These are phyloP conservation scores for Cutaneotrichosporon cutaneum DNA, from an alignment of 1,284 basidiomycete genomes.

Conservation along the genomic window DNA sequence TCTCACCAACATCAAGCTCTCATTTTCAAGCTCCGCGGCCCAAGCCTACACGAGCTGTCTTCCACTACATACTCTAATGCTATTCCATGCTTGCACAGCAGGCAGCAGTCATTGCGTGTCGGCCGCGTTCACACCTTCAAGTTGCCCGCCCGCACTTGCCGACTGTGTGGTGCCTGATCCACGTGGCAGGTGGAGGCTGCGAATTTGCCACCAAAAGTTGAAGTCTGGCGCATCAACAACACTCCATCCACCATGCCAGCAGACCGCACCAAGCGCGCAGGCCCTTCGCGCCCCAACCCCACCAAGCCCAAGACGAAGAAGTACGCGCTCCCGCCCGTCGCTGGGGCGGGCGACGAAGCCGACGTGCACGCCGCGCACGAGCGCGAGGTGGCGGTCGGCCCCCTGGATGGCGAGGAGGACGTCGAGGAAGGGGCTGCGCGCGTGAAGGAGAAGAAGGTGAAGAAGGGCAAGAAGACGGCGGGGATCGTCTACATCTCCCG, in stretches of 20 bases:
- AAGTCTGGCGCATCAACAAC: background rate
- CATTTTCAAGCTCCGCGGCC: too few species aligned
- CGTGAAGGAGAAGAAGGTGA: background rate
- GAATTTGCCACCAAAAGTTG: background rate
- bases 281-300: too few species aligned
- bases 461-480: conserved; percentile 48
- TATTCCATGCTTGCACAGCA: too few species aligned
- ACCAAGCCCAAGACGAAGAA: conserved; percentile 6
- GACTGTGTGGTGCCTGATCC: background rate
- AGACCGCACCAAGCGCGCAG: conserved; percentile 7
- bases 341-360: conserved; percentile 12
- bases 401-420: conserved; percentile 26
- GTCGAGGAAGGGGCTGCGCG: conserved; percentile 29
- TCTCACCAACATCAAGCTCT: too few species aligned
- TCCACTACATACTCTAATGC: too few species aligned
- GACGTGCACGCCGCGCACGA: conserved; percentile 8
- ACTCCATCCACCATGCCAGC: conserved; percentile 6
- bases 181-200: background rate
- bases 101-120: too few species aligned
- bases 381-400: background rate
- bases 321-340: conserved; percentile 9
- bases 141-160: too few species aligned
- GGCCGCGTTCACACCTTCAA: too few species aligned
- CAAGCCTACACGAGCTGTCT: too few species aligned
- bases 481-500: conserved; percentile 94